phyloP scores from a whole-genome alignment of 345 rosid genomes.

The Luvunga scandens region DNA sequence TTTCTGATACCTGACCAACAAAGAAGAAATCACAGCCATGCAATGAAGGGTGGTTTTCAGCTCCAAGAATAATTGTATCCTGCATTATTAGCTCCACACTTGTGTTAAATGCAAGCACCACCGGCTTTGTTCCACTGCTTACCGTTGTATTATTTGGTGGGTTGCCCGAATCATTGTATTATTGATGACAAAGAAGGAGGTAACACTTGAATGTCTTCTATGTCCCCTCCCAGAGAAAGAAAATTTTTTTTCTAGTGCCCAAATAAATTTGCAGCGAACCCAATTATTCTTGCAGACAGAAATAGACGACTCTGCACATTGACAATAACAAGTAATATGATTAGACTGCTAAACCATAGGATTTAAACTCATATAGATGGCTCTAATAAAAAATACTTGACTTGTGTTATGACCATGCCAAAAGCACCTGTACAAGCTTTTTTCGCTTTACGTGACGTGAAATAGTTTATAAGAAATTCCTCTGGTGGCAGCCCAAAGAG shows the following conservation, averaged over 20 bases:
- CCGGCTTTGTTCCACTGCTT: constrained; percentile 56
- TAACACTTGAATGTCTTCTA: constrained; percentile 74
- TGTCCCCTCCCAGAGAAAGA: constrained; percentile 96
- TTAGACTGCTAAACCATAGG: background rate
- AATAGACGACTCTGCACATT: constrained; percentile 81
- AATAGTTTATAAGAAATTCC: constrained; percentile 97
- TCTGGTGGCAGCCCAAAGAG: constrained; percentile 91
- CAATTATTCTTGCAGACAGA: constrained; percentile 89
- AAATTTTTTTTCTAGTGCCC: constrained; percentile 90
- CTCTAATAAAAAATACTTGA: background rate
- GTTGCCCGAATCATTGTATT: no score
- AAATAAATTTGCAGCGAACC: constrained; percentile 87
- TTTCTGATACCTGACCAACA: constrained; percentile 76
- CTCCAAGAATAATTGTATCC: constrained; percentile 74
- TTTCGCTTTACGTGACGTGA: constrained; percentile 88
- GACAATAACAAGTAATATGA: constrained; percentile 16
- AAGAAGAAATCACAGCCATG: constrained; percentile 79
- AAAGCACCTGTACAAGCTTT: constrained; percentile 88
- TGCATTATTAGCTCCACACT: constrained; percentile 73
- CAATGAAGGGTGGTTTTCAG: constrained; percentile 73
- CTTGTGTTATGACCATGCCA: background rate
- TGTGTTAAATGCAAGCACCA: constrained; percentile 58
- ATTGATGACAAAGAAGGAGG: constrained; percentile 87
- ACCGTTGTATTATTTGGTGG: constrained; percentile 71
- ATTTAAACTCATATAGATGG: background rate